Evolutionary conservation across 371 early-diverging fungal genomes (phyloP), one percentile per base, ranked within the genome.

Genomic region (Mortierella sp.): DNA sequence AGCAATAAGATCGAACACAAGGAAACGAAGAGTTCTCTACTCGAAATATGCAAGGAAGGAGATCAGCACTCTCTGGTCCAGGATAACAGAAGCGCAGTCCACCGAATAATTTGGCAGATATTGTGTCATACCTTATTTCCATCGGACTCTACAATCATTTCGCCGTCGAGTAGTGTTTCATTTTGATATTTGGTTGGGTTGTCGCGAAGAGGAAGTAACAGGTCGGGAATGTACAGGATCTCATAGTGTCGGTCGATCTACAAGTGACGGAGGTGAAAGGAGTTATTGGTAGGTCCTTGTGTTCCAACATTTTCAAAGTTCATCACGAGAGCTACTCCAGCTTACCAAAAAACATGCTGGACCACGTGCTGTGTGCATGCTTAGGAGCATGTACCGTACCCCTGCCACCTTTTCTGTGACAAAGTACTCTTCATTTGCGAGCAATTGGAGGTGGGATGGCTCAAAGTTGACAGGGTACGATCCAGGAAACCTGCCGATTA

Each of bases 321-420:
- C 4, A 18, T 45, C 34, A 34, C 34, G 10, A 34, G 41, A 26
- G 8, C 9, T 18, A 7, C 12, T n/a, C n/a, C 16, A 10, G 43
- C 56, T 52, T 81, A 90, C 91, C 80, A 93, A 66, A 79, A 88
- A 91, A 13, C 88, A 79, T 38, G 86, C 87, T 16, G 85, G 82
- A 0, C 90, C 87, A 50, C 87, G 85, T 18, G 82, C 79, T 6
- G 86, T 83, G 24, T 81, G 81, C 7, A 81, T 67, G 63, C 89
- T 83, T 53, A 88, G 82, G 48, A 96, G 73, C 26, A 96, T 80
- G 53, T 88, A 91, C 23, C 96, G 89, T 13, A 93, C 82, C 2
- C 96, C 95, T 72, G 95, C 93, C n/a, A 91, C 90, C 80, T 95
- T 95, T 64, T 96, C 96, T 65, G 91, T 90, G 28, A 94, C 96